Conservation (phyloP, 2,329 filamentous ascomycete genomes). For the Fusarium napiforme region DNA sequence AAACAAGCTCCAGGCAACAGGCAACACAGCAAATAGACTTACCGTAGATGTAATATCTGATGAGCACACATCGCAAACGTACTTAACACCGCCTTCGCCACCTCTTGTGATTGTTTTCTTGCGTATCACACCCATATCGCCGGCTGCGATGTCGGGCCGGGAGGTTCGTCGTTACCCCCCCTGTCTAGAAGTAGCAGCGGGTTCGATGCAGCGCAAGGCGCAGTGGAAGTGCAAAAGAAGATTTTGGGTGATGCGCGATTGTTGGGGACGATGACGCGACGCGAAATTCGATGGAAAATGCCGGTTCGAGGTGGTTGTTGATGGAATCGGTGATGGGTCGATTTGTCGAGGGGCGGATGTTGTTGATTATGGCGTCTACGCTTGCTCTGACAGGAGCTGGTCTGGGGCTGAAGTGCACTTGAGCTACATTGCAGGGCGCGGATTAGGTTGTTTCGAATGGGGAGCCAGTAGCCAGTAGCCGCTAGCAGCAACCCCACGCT, state of each 20-base stretch:
- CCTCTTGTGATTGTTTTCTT: conserved; percentile 91
- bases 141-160: conserved; percentile 42
- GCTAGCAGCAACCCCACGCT: conserved; percentile 11
- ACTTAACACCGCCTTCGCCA: conserved; percentile 90
- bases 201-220: conserved; percentile 29
- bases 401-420: conserved; percentile 13
- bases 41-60: conserved; percentile 97
- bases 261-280: conserved; percentile 27
- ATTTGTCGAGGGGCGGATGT: conserved; percentile 38
- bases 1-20: conserved; percentile 5
- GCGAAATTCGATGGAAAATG: conserved; percentile 47
- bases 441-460: conserved; percentile 26
- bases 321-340: conserved; percentile 40
- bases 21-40: conserved; percentile 52
- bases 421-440: conserved; percentile 5
- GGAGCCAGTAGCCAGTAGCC: conserved; percentile 16
- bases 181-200: conserved; percentile 31
- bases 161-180: conserved; percentile 43
- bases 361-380: conserved; percentile 40
- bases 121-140: conserved; percentile 88
- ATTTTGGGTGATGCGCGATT: conserved; percentile 34
- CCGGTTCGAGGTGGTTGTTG: conserved; percentile 40
- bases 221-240: conserved; percentile 20
- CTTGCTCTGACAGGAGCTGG: conserved; percentile 22
- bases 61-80: conserved; percentile 96